A percentile compares a stretch with the other conserved stretches of the same genome.
Evolutionary conservation across 1,139 yeast species (phyloP).

Genomic region (Suhomyces coccinellae): DNA sequence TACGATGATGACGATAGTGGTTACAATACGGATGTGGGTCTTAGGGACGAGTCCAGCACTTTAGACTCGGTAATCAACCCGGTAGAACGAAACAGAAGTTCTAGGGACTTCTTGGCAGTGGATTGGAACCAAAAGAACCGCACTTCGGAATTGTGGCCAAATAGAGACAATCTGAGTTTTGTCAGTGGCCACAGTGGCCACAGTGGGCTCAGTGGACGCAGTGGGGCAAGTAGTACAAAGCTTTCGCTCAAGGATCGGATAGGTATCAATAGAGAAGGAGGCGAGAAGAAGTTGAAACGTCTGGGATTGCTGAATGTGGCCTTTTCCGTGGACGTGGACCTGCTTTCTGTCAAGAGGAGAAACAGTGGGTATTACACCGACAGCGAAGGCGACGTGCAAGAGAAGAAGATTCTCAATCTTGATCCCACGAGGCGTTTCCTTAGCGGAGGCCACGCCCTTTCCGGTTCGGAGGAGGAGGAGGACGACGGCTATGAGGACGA

Average conservation of each 20-base stretch:
- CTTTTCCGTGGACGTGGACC: constrained; percentile 5
- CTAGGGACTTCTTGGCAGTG: constrained; percentile 1
- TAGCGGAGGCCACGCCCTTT: not conserved
- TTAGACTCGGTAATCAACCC: constrained; percentile 7
- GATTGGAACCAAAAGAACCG: not conserved
- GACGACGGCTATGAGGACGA: constrained; percentile 5
- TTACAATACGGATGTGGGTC: constrained; percentile 2
- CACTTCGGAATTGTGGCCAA: not conserved
- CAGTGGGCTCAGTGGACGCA: not conserved
- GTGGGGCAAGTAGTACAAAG: constrained; percentile 6
- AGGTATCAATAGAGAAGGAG: constrained; percentile 1
- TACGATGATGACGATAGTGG: constrained; percentile 8
- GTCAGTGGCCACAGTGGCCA: constrained; percentile 4
- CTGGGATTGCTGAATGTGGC: constrained; percentile 6
- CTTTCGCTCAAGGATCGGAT: constrained; percentile 5
- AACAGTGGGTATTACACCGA: constrained; percentile 13
- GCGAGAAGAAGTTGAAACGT: constrained; percentile 1
- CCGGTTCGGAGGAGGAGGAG: not conserved
- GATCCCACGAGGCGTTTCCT: not conserved
- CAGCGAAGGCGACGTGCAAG: constrained; percentile 3
- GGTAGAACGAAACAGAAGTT: not conserved
- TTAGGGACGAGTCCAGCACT: constrained; percentile 4
- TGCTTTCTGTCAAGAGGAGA: constrained; percentile 7
- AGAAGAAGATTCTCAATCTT: not conserved
- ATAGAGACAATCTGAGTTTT: constrained; percentile 3